A percentile compares a stretch with the other conserved stretches of the same genome.
These are phyloP conservation scores for Suillus subluteus DNA, from an alignment of 768 basidiomycete species.

Conservation along the genomic window DNA sequence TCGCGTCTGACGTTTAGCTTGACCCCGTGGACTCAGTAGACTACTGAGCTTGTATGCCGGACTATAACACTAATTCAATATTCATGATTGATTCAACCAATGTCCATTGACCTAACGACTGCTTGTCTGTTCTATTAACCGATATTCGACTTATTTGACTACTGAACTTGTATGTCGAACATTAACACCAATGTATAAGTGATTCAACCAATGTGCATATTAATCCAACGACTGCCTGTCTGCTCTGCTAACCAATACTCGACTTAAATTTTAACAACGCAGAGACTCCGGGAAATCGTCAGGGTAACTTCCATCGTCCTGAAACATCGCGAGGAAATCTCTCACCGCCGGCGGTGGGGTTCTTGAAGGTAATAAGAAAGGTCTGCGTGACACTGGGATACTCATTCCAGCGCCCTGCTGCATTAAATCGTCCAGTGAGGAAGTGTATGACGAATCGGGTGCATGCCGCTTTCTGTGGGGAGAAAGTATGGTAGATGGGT, in stretches of 20 bases:
- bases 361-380: constrained; percentile 11
- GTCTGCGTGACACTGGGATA: constrained; percentile 10
- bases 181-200: background rate
- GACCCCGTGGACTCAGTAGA: background rate
- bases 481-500: constrained; percentile 9
- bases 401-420: constrained; percentile 17
- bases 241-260: background rate
- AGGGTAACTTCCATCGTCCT: constrained; percentile 38
- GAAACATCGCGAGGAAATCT: constrained; percentile 37
- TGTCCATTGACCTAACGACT: background rate
- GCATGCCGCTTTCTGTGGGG: constrained; percentile 25
- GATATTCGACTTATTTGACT: background rate
- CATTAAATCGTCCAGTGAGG: constrained; percentile 11
- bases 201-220: background rate
- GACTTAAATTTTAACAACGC: constrained; percentile 9
- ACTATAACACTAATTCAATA: background rate
- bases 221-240: background rate
- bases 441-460: background rate
- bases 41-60: background rate
- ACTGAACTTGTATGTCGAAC: background rate
- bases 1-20: background rate
- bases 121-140: background rate
- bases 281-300: constrained; percentile 37
- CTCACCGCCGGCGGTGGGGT: constrained; percentile 33
- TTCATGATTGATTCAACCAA: background rate